A percentile compares a stretch with the other conserved stretches of the same genome.
Evolutionary conservation across 495 filamentous ascomycete genomes (phyloP).

Genomic region (Penicillium lividum): DNA sequence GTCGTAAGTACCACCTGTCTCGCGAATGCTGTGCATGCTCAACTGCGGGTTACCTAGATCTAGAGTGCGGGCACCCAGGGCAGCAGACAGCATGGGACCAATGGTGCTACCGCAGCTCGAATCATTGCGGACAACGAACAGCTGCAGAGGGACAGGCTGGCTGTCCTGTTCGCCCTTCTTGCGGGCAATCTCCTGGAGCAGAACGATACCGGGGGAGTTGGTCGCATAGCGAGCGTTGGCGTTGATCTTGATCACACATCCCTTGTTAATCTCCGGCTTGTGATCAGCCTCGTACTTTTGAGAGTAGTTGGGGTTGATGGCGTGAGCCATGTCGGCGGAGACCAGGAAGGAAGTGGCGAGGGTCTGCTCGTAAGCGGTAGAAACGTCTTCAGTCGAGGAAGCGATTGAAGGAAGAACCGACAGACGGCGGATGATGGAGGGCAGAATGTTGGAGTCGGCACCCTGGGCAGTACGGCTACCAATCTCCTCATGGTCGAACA

Average conservation of each 20-base stretch:
- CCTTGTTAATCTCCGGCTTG: constrained; percentile 92
- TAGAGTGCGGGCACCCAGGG: constrained; percentile 80
- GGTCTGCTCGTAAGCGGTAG: constrained; percentile 91
- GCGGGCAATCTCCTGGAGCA: constrained; percentile 83
- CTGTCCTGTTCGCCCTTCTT: constrained; percentile 51
- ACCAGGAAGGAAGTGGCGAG: constrained; percentile 90
- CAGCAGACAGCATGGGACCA: constrained; percentile 88
- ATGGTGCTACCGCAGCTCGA: constrained; percentile 93
- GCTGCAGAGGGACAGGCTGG: constrained; percentile 76
- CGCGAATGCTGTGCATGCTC: constrained; percentile 95
- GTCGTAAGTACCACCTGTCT: constrained; percentile 85
- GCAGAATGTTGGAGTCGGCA: constrained; percentile 88
- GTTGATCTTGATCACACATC: constrained; percentile 96
- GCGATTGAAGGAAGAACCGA: constrained; percentile 66
- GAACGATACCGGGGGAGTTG: constrained; percentile 91
- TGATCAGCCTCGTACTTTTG: constrained; percentile 89
- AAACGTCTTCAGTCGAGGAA: constrained; percentile 50
- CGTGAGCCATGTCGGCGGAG: constrained; percentile 97
- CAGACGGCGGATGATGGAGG: constrained; percentile 82
- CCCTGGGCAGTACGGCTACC: constrained; percentile 90
- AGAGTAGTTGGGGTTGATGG: constrained; percentile 90
- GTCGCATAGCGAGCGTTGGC: constrained; percentile 96
- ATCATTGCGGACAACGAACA: constrained; percentile 97
- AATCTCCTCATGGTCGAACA: constrained; percentile 98
- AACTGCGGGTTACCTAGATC: constrained; percentile 96